Evolutionary conservation across 1,284 basidiomycete species (phyloP).

Genomic region (Blastosporella zonata): DNA sequence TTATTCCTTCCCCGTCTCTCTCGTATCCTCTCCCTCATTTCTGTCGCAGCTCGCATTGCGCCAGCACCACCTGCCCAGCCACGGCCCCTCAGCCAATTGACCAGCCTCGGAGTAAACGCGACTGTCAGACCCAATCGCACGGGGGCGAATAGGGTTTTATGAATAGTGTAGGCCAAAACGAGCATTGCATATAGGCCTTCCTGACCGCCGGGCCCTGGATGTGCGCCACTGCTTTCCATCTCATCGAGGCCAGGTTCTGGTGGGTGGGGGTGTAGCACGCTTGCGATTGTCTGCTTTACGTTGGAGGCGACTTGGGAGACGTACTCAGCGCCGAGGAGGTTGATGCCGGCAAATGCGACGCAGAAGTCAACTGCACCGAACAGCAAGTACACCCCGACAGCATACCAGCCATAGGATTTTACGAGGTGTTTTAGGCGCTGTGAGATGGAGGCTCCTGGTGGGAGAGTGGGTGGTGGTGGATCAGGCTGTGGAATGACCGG

Average conservation of each 20-base stretch:
- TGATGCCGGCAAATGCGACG: slow-evolving; percentile 81
- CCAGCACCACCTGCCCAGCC: slow-evolving; percentile 78
- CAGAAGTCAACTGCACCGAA: slow-evolving; percentile 76
- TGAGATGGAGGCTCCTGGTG: slow-evolving; percentile 54
- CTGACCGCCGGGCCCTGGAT: slow-evolving; percentile 37
- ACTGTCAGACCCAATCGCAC: slow-evolving; percentile 88
- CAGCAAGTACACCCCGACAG: slow-evolving; percentile 80
- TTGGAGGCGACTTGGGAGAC: slow-evolving; percentile 68
- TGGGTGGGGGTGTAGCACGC: slow-evolving; percentile 46
- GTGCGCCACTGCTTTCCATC: slow-evolving; percentile 35
- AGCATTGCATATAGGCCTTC: slow-evolving; percentile 89
- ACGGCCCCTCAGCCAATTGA: slow-evolving; percentile 69
- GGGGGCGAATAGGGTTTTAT: slow-evolving; percentile 94
- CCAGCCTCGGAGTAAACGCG: slow-evolving; percentile 81
- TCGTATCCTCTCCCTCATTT: slow-evolving; percentile 57
- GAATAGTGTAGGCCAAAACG: slow-evolving; percentile 90
- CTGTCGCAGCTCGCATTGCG: slow-evolving; percentile 59
- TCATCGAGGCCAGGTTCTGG: slow-evolving; percentile 66
- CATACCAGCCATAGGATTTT: slow-evolving; percentile 91
- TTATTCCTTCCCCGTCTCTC: slow-evolving; percentile 29
- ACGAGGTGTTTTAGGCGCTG: slow-evolving; percentile 84
- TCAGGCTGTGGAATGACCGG: slow-evolving; percentile 19
- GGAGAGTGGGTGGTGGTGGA: slow-evolving; percentile 28
- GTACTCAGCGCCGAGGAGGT: slow-evolving; percentile 87
- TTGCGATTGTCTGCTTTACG: slow-evolving; percentile 50